Percentiles rank a stretch among this genome's conserved stretches.
phyloP scores from a whole-genome alignment of 129 eudicot genomes.

The Silybum marianum region DNA sequence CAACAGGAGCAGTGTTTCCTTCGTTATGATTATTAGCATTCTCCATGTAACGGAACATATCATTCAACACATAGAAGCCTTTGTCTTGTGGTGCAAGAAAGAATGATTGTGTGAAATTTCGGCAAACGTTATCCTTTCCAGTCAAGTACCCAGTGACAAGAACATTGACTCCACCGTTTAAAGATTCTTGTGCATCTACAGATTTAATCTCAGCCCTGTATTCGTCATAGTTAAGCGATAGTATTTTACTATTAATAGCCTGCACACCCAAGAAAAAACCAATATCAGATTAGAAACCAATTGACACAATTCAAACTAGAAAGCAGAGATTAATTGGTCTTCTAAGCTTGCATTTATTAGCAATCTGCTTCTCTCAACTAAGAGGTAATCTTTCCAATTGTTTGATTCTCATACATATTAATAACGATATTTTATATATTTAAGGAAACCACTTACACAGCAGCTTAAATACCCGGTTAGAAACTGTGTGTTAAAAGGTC shows the following conservation, averaged over 20 bases:
- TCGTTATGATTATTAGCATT: slow-evolving; percentile 22
- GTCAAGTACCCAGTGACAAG: slow-evolving; percentile 79
- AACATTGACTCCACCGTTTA: slow-evolving; percentile 77
- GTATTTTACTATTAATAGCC: slow-evolving; percentile 80
- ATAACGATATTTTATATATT: background rate
- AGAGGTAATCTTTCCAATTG: background rate
- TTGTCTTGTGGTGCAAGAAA: slow-evolving; percentile 95
- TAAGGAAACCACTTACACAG: background rate
- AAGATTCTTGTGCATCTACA: slow-evolving; percentile 91
- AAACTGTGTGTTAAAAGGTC: background rate
- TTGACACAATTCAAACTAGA: background rate
- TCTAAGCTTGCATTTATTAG: background rate
- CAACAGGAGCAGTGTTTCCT: slow-evolving; percentile 35
- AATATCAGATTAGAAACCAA: background rate
- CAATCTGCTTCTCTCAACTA: slow-evolving; percentile 17
- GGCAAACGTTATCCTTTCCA: slow-evolving; percentile 52
- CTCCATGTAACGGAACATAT: slow-evolving; percentile 78
- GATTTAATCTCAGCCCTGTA: slow-evolving; percentile 74
- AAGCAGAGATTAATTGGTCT: background rate
- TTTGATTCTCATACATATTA: background rate
- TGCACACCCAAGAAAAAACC: slow-evolving; percentile 26
- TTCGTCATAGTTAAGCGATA: slow-evolving; percentile 67
- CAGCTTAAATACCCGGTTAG: background rate
- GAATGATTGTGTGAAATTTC: slow-evolving; percentile 71
- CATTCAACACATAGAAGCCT: slow-evolving; percentile 95